Evolutionary conservation across 495 filamentous ascomycete species (phyloP).

Genomic region (Pyrenula massariospora): DNA sequence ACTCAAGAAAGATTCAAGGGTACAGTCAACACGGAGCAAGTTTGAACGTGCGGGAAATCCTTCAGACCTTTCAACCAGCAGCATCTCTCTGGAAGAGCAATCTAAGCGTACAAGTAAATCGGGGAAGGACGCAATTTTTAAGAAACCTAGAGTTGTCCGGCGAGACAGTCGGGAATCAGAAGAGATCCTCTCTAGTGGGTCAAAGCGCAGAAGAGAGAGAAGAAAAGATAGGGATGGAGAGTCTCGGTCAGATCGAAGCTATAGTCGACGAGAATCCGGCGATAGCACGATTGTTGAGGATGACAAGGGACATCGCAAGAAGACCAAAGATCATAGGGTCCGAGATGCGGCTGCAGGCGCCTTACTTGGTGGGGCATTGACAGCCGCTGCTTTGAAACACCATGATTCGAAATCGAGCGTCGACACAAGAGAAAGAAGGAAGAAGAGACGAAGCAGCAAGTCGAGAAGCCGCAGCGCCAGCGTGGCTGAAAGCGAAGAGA

Average conservation of each 20-base stretch:
- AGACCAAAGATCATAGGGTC: constrained; percentile 40
- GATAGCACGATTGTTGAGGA: constrained; percentile 40
- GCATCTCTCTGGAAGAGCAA: constrained; percentile 46
- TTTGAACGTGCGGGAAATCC: constrained; percentile 50
- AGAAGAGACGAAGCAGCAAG: constrained; percentile 30
- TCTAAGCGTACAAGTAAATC: constrained; percentile 53
- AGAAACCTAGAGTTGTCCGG: constrained; percentile 29
- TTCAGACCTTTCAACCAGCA: constrained; percentile 48
- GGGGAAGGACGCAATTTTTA: constrained; percentile 58
- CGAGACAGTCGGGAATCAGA: constrained; percentile 13
- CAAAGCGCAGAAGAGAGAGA: constrained; percentile 31
- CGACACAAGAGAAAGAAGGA: constrained; percentile 36
- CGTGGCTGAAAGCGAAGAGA: constrained; percentile 46
- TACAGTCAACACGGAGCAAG: constrained; percentile 44
- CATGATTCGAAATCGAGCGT: constrained; percentile 53
- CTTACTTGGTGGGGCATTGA: constrained; percentile 43
- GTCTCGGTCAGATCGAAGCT: constrained; percentile 32
- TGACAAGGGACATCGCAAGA: constrained; percentile 41
- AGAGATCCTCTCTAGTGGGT: background rate
- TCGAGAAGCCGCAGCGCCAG: constrained; percentile 44
- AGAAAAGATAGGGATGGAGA: constrained; percentile 8
- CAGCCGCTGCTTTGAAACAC: constrained; percentile 50
- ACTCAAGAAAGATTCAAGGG: constrained; percentile 77
- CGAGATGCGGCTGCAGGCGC: constrained; percentile 45
- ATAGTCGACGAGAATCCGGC: constrained; percentile 24